A percentile compares a stretch with the other conserved stretches of the same genome.
Evolutionary conservation across 2,329 filamentous ascomycete genomes (phyloP).

Genomic region (Fusarium hainanense): DNA sequence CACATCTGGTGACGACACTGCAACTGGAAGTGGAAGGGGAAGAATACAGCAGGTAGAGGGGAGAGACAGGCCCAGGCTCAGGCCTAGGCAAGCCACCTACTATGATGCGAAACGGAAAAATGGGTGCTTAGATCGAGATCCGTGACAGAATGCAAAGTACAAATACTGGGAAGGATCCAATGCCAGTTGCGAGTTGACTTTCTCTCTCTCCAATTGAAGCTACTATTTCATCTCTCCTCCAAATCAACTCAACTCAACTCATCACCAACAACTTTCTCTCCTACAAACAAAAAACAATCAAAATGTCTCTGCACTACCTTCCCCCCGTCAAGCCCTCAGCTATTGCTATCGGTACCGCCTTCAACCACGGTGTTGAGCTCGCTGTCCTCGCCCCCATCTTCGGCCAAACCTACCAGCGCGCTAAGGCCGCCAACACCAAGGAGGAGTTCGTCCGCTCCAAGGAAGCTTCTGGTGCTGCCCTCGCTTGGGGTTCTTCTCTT

Average conservation of each 20-base stretch:
- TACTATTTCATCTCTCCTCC: slow-evolving; percentile 9
- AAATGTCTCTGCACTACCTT: slow-evolving; percentile 71
- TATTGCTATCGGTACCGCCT: slow-evolving; percentile 94
- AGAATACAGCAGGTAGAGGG: slow-evolving; percentile 12
- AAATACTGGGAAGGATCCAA: slow-evolving; percentile 40
- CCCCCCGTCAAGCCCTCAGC: slow-evolving; percentile 94
- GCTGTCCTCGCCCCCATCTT: slow-evolving; percentile 90
- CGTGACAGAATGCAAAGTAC: slow-evolving; percentile 37
- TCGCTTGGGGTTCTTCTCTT: slow-evolving; percentile 90
- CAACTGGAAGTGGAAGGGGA: slow-evolving; percentile 16
- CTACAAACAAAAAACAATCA: slow-evolving; percentile 42
- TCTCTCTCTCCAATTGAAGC: slow-evolving; percentile 30
- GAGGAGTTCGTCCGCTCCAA: slow-evolving; percentile 96
- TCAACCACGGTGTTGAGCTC: slow-evolving; percentile 92
- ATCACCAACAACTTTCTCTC: not conserved
- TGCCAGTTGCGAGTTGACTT: slow-evolving; percentile 1
- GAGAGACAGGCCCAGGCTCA: not conserved
- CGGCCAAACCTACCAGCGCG: slow-evolving; percentile 92
- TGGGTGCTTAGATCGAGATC: slow-evolving; percentile 43
- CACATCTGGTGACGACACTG: slow-evolving; percentile 51
- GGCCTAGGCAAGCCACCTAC: slow-evolving; percentile 36
- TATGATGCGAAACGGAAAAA: slow-evolving; percentile 31
- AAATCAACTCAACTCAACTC: not conserved
- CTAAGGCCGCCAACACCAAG: slow-evolving; percentile 90
- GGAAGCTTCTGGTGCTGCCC: slow-evolving; percentile 87